Evolutionary conservation across 257 asterid genomes (phyloP).

Genomic region (Cynanchum wilfordii): DNA sequence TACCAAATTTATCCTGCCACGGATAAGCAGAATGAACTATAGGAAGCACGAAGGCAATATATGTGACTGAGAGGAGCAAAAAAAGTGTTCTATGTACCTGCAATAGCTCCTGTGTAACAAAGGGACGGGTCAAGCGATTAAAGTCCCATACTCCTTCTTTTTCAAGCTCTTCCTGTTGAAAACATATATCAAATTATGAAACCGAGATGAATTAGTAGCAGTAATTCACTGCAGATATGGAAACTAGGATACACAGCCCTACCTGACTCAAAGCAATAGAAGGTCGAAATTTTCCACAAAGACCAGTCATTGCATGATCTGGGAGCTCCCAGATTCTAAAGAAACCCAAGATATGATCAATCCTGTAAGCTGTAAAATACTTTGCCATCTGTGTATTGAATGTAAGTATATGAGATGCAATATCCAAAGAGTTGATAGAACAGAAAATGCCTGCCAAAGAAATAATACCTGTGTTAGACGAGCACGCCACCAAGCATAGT

Average conservation of each 20-base stretch:
- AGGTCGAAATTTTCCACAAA: constrained; percentile 93
- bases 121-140: constrained; percentile 76
- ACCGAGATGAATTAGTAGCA: neutral
- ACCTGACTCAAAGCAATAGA: constrained; percentile 92
- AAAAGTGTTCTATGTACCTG: constrained; percentile 35
- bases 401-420: neutral
- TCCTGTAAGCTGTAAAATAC: constrained; percentile 94
- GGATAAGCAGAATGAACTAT: constrained; percentile 15
- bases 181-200: constrained; percentile 2
- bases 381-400: constrained; percentile 71
- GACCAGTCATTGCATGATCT: constrained; percentile 93
- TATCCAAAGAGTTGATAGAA: neutral
- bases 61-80: neutral
- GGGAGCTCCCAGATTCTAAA: constrained; percentile 99
- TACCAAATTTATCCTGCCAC: constrained; percentile 83
- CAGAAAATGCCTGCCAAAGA: neutral
- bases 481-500: constrained; percentile 97
- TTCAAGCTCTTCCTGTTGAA: constrained; percentile 83
- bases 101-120: constrained; percentile 46
- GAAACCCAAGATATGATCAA: constrained; percentile 92
- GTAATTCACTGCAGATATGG: neutral
- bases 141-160: constrained; percentile 95
- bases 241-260: constrained; percentile 4
- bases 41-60: neutral
- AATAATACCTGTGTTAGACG: constrained; percentile 83